Evolutionary conservation across 768 basidiomycete species (phyloP), one percentile per base, ranked within the genome.

Genomic region (Mycena haematopus): DNA sequence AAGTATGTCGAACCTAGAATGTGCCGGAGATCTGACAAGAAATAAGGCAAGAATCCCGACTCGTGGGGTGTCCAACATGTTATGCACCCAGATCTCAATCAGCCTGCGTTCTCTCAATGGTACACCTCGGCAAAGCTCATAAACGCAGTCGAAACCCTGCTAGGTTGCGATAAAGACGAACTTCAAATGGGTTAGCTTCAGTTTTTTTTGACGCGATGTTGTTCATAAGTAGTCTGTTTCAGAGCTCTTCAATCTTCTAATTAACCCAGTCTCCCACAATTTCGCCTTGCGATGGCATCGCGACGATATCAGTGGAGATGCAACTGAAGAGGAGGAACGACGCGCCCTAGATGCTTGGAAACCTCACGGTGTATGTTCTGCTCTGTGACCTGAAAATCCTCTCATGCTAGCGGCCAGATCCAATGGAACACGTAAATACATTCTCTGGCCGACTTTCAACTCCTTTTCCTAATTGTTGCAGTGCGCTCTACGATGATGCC

Each of bases 281-380:
- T 92, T 92, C 72, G 88, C 90, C 2, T 76, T 92, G 53, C 79
- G 90, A 40, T 92, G 91, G 90, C 92, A 92, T 71, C 83, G 91
- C 2, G 92, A 93, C 64, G 91, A 91, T 72, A 81, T 93, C 6
- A 76, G 73, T 29, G 86, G 86, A 68, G 76, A 79, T 24, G 89
- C 86, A 0, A 81, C 77, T 0, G 72, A 78, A 19, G 84, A 87
- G 14, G 88, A 92, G 65, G 92, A 93, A 68, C 71, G 70, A 1
- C 70, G 74, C 13, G 86, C 86, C 5, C 81, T 93, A 2, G 72
- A 74, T 10, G 74, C 82, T 35, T 89, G 86, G 83, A 67, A 67
- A 57, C 84, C 87, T 53, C 80, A 85, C 68, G 91, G 90, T 2
- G 90, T 90, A 77, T 21, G 82, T 75, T n/a, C 19, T 52, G 5